Base-by-base conservation (phyloP, 257 asterid species). In the Verbascum thapsus region DNA sequence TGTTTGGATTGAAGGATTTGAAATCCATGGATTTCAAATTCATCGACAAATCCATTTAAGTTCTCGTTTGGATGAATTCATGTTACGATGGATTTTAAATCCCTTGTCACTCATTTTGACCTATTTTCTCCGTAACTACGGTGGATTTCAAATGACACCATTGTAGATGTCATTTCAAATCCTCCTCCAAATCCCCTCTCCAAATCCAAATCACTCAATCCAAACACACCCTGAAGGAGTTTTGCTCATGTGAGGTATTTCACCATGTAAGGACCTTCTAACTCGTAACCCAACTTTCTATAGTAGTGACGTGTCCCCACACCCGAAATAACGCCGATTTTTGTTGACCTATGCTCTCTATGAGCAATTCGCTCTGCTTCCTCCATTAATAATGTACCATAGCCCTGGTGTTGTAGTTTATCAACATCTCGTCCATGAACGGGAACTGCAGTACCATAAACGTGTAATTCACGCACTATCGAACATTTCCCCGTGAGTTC, bases 251-350 rank as follows among this genome's bases (percentile, higher is more conserved):
- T 39, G 61, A 90, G 92, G 74, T 75, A 71, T 78, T 94, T 94
- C 49, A 94, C 95, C 97, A 90, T 94, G 86, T 87, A 94, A 44
- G 96, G 97, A 58, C 99, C 99, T 83, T 94, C 99, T 50, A 94
- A 95, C 78, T 87, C 97, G 55, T 90, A 94, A 2, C 99, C 97
- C 79, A 94, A 72, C 74, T 90, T 94, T 71, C 99, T 77, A 67
- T 94, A 94, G 83, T 90, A 90, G 79, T 94, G 96, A 41, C 97
- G 81, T 19, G 99, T 94, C 40, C 99, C 99, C 23, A 94, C 99
- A 8, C 99, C 97, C 7, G 97, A 94, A 52, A 94, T 94, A 6
- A 94, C 97, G 9, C 89, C 97, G 2, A 90, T 71, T 87, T 90
- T 94, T n/a, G 68, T 76, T 1, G 99, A 94, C 68, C 91, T 82